Base-by-base conservation (phyloP, 164 flowering plant species). In the Macadamia tetraphylla region DNA sequence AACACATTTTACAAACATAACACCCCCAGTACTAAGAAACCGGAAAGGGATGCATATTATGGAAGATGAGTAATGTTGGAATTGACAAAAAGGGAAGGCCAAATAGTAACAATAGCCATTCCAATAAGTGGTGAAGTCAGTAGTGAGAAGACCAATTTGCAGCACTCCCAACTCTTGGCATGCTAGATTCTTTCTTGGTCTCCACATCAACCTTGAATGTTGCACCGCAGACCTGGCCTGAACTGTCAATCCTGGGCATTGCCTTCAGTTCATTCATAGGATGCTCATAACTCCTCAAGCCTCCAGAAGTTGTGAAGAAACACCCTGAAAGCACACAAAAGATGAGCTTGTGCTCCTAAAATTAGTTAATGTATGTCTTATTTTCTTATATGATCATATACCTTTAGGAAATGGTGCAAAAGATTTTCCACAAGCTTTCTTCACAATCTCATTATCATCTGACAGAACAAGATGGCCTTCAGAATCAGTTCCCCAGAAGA, bases 401-500 rank as follows among this genome's bases (percentile, higher is more conserved):
- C 99, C 98, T 89, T 95, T 87, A n/a, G 99, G 99, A 58, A 88
- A 95, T 57, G 97, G 99, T 13, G 98, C 98, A 81, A 83, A 92
- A 48, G 98, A 92, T 70, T 86, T 95, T n/a, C 92, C 97, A 74
- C 99, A 95, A 29, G 90, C 89, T 76, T 85, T 82, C 79, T 87
- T 87, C 52, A 86, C 78, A 66, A 83, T 69, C 55, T 86, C 89
- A 1, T 62, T 74, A 78, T 90, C 92, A 76, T 86, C 90, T 0
- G 97, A 83, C 46, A 95, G 74, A 58, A 91, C 88, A 57, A 92
- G 87, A 72, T 80, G 76, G 18, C 88, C 94, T 65, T 92, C 94
- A 23, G 87, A 70, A 82, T 92, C 96, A 40, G 89, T 79, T 66
- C 99, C 99, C 98, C 99, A 95, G 81, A 77, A 90, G 78, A 95